Evolutionary conservation across 2,329 filamentous ascomycete genomes (phyloP).

Genomic region (Aspergillus hiratsukae): DNA sequence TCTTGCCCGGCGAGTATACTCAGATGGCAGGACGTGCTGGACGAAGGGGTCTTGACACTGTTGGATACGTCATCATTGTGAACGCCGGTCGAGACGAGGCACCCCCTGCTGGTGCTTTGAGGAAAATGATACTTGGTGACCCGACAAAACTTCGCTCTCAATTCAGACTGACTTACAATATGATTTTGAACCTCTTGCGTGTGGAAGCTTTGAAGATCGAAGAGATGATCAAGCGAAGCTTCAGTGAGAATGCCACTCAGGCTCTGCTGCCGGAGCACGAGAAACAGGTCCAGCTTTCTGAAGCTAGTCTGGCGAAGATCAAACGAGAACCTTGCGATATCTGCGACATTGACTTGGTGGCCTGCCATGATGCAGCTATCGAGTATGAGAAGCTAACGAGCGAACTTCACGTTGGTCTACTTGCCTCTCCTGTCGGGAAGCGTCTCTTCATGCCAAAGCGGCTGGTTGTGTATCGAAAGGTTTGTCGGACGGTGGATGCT

Average conservation of each 20-base stretch:
- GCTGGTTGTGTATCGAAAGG: constrained; percentile 73
- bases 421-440: constrained; percentile 77
- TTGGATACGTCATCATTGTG: constrained; percentile 93
- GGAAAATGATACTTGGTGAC: constrained; percentile 93
- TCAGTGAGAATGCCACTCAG: constrained; percentile 96
- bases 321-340: constrained; percentile 77
- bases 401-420: constrained; percentile 70
- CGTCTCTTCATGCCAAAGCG: constrained; percentile 72
- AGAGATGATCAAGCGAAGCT: constrained; percentile 99
- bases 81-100: constrained; percentile 76
- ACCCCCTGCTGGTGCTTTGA: constrained; percentile 74
- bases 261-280: constrained; percentile 91
- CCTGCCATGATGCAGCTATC: constrained; percentile 76
- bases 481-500: constrained; percentile 18
- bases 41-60: constrained; percentile 83
- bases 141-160: constrained; percentile 94
- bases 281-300: constrained; percentile 85
- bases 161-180: constrained; percentile 97
- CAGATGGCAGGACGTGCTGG: constrained; percentile 97
- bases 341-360: constrained; percentile 75
- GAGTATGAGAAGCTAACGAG: constrained; percentile 73
- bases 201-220: constrained; percentile 98
- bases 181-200: constrained; percentile 92
- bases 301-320: constrained; percentile 85
- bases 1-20: constrained; percentile 93